Evolutionary conservation across 768 basidiomycete species (phyloP).

Genomic region (Agaricus subrufescens): DNA sequence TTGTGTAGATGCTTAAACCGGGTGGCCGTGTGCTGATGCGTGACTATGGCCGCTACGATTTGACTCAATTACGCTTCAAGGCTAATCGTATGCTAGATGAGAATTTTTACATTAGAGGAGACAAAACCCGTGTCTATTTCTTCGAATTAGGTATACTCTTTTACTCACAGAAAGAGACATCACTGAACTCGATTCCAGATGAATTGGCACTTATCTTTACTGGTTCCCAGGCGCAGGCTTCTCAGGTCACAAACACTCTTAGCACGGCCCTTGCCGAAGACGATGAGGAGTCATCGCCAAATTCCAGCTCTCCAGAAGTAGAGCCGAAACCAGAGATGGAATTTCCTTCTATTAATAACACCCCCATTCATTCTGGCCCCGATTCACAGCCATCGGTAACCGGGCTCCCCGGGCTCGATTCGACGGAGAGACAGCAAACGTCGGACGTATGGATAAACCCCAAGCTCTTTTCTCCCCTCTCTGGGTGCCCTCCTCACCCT

Average conservation of each 20-base stretch:
- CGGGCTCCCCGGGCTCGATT: background rate
- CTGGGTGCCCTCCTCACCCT: constrained; percentile 41
- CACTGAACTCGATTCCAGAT: constrained; percentile 37
- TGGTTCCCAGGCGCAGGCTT: constrained; percentile 41
- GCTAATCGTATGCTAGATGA: constrained; percentile 82
- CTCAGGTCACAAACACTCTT: constrained; percentile 22
- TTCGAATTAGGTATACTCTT: constrained; percentile 69
- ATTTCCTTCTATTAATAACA: background rate
- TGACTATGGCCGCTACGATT: constrained; percentile 93
- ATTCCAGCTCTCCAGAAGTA: background rate
- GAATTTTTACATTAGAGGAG: constrained; percentile 94
- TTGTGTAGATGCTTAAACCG: constrained; percentile 78
- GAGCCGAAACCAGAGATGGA: background rate
- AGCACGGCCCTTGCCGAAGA: constrained; percentile 30
- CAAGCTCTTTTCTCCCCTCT: constrained; percentile 30
- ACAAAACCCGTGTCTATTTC: constrained; percentile 97
- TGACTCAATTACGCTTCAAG: constrained; percentile 94
- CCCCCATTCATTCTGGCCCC: background rate
- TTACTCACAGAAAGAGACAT: background rate
- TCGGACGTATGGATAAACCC: constrained; percentile 25
- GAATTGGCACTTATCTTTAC: constrained; percentile 80
- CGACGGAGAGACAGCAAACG: background rate
- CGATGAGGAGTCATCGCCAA: constrained; percentile 17
- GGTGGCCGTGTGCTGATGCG: constrained; percentile 81
- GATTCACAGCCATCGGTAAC: constrained; percentile 6